These are phyloP conservation scores for Rosa rugosa DNA, from an alignment of 306 rosid genomes.

Conservation along the genomic window DNA sequence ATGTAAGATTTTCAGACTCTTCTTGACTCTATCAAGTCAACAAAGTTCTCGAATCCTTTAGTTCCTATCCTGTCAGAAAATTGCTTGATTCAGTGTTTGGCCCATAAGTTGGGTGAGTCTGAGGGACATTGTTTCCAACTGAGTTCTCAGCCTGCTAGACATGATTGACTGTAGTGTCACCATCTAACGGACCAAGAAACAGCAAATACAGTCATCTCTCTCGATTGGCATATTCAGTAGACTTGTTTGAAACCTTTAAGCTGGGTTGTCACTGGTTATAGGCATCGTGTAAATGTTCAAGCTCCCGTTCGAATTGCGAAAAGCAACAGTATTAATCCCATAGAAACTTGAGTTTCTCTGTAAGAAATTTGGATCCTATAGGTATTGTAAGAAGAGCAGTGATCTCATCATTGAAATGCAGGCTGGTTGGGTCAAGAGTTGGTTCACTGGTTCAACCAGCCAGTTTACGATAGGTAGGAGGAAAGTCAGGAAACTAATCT, in stretches of 20 bases:
- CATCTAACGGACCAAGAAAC: neutral
- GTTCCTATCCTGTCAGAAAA: slow-evolving; percentile 20
- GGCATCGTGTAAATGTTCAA: slow-evolving; percentile 17
- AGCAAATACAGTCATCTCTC: neutral
- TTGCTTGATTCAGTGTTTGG: slow-evolving; percentile 23
- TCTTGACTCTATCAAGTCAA: neutral
- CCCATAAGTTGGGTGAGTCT: slow-evolving; percentile 17
- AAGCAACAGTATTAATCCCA: slow-evolving; percentile 20
- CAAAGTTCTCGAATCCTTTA: neutral
- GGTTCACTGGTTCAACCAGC: slow-evolving; percentile 5
- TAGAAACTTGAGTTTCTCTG: slow-evolving; percentile 20
- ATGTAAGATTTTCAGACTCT: neutral
- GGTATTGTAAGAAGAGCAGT: neutral
- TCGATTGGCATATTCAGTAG: slow-evolving; percentile 21
- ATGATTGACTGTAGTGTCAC: neutral
- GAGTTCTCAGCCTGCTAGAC: slow-evolving; percentile 7
- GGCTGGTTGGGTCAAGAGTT: neutral
- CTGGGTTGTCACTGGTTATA: slow-evolving; percentile 26
- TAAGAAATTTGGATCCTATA: slow-evolving; percentile 7
- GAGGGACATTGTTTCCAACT: slow-evolving; percentile 17
- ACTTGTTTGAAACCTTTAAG: slow-evolving; percentile 24
- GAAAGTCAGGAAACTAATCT: neutral
- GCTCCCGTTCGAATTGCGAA: slow-evolving; percentile 12
- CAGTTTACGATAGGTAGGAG: neutral
- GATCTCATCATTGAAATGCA: neutral